These are phyloP conservation scores for Pontederia paniculata DNA, from an alignment of 176 grass and related monocot species.

Conservation along the genomic window DNA sequence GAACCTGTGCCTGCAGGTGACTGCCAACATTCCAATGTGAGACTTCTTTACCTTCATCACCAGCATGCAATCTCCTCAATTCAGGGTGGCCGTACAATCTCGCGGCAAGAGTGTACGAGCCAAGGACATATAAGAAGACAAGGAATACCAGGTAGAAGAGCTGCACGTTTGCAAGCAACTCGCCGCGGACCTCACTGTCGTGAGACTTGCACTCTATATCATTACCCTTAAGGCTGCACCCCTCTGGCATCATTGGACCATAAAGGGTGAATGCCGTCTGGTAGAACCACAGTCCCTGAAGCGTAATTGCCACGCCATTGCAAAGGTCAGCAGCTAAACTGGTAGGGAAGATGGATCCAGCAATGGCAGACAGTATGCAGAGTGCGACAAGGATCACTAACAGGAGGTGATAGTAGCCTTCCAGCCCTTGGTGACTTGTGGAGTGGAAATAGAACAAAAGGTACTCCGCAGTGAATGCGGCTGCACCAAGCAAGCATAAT, in stretches of 20 bases:
- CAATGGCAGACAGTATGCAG: constrained; percentile 40
- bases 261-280: constrained; percentile 90
- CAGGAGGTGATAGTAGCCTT: constrained; percentile 91
- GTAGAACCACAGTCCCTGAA: constrained; percentile 96
- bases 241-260: constrained; percentile 55
- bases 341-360: constrained; percentile 48
- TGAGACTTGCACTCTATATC: constrained; percentile 30
- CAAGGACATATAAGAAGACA: constrained; percentile 32
- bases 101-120: constrained; percentile 35
- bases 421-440: constrained; percentile 55
- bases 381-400: constrained; percentile 59
- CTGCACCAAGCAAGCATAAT: constrained; percentile 38
- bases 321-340: constrained; percentile 49
- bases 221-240: constrained; percentile 38
- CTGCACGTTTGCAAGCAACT: constrained; percentile 61
- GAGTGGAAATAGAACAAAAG: constrained; percentile 93
- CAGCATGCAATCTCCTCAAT: constrained; percentile 17
- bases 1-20: neutral
- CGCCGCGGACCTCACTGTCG: constrained; percentile 42
- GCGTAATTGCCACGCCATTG: constrained; percentile 40
- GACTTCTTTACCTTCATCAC: neutral
- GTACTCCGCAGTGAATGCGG: constrained; percentile 66
- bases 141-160: constrained; percentile 48
- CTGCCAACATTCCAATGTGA: neutral
- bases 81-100: constrained; percentile 33